A percentile compares a stretch with the other conserved stretches of the same genome.
phyloP scores from a whole-genome alignment of 2,329 filamentous ascomycete species.

The Sordariomycetes sp. region DNA sequence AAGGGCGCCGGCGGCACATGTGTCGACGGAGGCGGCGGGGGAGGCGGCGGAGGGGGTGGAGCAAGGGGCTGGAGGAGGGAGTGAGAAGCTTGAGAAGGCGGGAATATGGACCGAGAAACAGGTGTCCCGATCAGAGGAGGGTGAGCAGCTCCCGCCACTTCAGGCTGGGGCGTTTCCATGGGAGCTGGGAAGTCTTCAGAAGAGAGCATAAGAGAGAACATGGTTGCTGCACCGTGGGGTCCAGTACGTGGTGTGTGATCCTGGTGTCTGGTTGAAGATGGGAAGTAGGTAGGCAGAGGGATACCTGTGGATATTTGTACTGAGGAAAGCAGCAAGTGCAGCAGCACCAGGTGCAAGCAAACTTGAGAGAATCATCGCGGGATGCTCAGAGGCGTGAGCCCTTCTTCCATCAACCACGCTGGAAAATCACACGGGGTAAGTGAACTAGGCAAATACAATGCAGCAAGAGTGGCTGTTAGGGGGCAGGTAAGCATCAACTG shows the following conservation, averaged over 20 bases:
- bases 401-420: neutral
- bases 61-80: neutral
- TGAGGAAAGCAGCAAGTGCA: neutral
- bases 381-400: neutral
- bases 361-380: neutral
- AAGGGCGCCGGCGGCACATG: neutral
- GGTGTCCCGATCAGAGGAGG: neutral
- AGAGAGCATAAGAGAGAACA: constrained; percentile 2
- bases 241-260: neutral
- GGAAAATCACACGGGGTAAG: neutral
- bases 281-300: neutral
- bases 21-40: neutral
- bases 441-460: neutral
- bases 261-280: neutral
- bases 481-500: neutral
- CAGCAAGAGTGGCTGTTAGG: neutral
- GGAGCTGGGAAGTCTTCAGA: neutral
- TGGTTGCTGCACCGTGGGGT: neutral
- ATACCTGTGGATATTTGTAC: constrained; percentile 1
- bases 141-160: neutral
- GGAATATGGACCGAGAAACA: neutral
- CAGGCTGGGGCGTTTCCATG: neutral
- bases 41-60: neutral
- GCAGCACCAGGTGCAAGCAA: neutral
- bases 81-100: neutral